Conservation (phyloP, 257 asterid species). For the Plectranthus barbatus region DNA sequence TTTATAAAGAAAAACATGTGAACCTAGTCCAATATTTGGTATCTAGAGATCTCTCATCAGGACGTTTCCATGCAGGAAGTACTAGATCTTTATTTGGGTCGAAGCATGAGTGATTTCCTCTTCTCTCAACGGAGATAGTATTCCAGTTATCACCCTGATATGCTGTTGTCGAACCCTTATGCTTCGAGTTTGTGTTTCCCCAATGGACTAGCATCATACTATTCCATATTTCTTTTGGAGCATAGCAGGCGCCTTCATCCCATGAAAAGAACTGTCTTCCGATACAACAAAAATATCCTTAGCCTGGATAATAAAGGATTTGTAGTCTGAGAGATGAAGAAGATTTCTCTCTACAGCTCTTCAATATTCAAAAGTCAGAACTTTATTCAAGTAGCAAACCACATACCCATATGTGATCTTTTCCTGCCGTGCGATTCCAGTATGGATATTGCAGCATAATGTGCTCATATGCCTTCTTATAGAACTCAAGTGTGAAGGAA, state of each 20-base stretch:
- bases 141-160: conserved; percentile 86
- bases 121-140: conserved; percentile 56
- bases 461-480: conserved; percentile 78
- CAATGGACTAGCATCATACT: conserved; percentile 98
- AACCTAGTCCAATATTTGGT: conserved; percentile 75
- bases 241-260: conserved; percentile 99
- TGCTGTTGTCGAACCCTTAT: conserved; percentile 90
- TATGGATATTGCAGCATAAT: conserved; percentile 55
- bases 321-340: neutral
- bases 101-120: conserved; percentile 88
- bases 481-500: conserved; percentile 75
- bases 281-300: conserved; percentile 13
- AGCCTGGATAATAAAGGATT: conserved; percentile 6
- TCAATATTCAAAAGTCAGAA: neutral
- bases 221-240: conserved; percentile 98
- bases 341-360: neutral
- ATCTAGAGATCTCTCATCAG: conserved; percentile 51
- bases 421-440: conserved; percentile 89
- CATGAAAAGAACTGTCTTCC: conserved; percentile 81
- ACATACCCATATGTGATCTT: conserved; percentile 95
- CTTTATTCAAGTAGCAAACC: neutral
- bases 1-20: neutral
- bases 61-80: conserved; percentile 93
- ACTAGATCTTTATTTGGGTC: conserved; percentile 93
- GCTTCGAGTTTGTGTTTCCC: conserved; percentile 92